Evolutionary conservation across 257 asterid species (phyloP).

Genomic region (Sherardia arvensis): DNA sequence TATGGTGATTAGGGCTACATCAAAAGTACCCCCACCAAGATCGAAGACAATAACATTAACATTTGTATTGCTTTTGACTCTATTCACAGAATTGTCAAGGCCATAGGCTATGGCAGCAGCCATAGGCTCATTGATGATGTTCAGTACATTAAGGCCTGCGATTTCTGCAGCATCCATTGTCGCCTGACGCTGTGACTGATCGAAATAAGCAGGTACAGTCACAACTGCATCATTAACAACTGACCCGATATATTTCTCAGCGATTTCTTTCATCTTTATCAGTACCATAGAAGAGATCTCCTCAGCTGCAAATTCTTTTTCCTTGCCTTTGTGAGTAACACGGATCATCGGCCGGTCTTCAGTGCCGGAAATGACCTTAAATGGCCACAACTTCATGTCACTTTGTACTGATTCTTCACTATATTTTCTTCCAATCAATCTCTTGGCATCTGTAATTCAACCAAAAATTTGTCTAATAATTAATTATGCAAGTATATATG

Average conservation of each 20-base stretch:
- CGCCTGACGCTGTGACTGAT: constrained; percentile 1
- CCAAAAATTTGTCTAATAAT: neutral
- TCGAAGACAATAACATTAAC: neutral
- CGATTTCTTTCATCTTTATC: neutral
- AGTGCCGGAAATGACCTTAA: neutral
- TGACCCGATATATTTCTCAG: neutral
- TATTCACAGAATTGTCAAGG: neutral
- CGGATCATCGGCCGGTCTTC: neutral
- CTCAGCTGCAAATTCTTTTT: neutral
- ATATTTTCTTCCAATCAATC: neutral
- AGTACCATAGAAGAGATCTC: neutral
- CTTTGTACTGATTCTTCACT: neutral
- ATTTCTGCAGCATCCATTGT: constrained; percentile 1
- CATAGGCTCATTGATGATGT: neutral
- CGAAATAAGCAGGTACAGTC: neutral
- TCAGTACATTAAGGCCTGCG: neutral
- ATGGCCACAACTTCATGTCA: constrained; percentile 1
- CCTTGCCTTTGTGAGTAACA: neutral
- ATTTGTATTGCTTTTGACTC: neutral
- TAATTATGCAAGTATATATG: neutral
- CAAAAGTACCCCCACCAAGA: constrained; percentile 3
- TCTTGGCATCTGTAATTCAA: neutral
- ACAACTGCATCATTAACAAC: neutral
- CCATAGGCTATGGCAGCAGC: constrained; percentile 2
- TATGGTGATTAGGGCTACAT: neutral